Evolutionary conservation across 116 monocot genomes (phyloP).

Genomic region (Cymodocea nodosa): DNA sequence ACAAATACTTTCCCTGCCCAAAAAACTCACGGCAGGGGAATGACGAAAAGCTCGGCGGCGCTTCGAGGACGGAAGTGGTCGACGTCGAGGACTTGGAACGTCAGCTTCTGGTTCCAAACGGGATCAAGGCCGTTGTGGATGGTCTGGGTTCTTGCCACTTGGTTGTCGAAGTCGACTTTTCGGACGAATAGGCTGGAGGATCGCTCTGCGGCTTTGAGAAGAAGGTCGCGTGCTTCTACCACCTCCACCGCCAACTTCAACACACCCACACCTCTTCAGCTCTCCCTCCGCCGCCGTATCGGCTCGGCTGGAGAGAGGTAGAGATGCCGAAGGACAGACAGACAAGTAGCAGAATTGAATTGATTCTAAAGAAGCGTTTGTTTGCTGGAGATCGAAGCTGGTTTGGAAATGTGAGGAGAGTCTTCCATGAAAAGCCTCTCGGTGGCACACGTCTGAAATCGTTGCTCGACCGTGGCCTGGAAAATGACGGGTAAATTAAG

Average conservation of each 20-base stretch:
- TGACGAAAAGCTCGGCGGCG: conserved; percentile 20
- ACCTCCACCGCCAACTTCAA: conserved; percentile 77
- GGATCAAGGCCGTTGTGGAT: conserved; percentile 52
- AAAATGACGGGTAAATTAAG: neutral
- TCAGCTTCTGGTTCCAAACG: conserved; percentile 66
- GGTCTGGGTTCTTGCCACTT: conserved; percentile 73
- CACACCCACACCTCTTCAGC: neutral
- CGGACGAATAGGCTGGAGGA: conserved; percentile 72
- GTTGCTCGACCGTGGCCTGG: neutral
- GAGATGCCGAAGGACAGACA: neutral
- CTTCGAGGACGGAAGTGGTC: neutral
- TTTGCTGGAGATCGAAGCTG: too few species aligned
- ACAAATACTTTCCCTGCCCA: conserved; percentile 27
- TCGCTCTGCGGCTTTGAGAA: conserved; percentile 89
- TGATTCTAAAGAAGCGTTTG: too few species aligned
- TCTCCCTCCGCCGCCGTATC: neutral
- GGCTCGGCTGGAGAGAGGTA: neutral
- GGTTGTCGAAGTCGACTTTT: conserved; percentile 81
- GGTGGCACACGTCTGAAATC: too few species aligned
- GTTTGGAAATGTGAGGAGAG: too few species aligned
- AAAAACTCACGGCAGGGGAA: conserved; percentile 38
- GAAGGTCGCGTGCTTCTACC: conserved; percentile 67
- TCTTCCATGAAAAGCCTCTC: too few species aligned
- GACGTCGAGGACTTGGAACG: conserved; percentile 22
- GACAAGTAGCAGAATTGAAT: too few species aligned